Conservation (phyloP, 1,139 yeast genomes). For the Taphrina communis region DNA sequence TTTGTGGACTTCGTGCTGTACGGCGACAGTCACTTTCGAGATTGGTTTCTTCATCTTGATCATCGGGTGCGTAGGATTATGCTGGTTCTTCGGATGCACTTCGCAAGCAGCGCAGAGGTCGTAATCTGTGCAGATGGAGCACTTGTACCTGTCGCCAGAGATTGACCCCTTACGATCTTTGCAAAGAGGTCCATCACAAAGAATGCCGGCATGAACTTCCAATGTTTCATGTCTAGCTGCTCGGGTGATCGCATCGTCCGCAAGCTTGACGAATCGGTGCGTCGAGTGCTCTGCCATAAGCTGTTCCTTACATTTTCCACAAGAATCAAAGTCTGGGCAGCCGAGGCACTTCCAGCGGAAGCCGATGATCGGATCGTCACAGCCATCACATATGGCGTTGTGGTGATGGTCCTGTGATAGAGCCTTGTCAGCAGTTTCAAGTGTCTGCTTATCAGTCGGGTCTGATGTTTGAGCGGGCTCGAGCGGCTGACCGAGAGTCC, state of each 20-base stretch:
- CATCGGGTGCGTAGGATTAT: constrained; percentile 48
- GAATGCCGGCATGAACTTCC: constrained; percentile 46
- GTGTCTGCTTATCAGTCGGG: neutral
- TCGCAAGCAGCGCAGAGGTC: constrained; percentile 62
- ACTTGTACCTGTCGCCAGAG: constrained; percentile 59
- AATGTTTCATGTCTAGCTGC: constrained; percentile 19
- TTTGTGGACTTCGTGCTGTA: neutral
- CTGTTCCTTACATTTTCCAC: constrained; percentile 54
- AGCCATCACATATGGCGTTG: constrained; percentile 46
- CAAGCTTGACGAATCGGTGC: constrained; percentile 43
- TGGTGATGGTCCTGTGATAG: constrained; percentile 23
- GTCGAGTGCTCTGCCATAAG: constrained; percentile 29
- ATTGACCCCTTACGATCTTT: constrained; percentile 49
- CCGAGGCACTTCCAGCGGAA: constrained; percentile 59
- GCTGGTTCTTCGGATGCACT: constrained; percentile 47
- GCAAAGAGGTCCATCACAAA: constrained; percentile 57
- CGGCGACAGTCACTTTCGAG: neutral
- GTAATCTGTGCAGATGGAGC: constrained; percentile 59
- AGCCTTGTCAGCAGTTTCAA: neutral
- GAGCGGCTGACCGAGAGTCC: neutral
- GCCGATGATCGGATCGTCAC: constrained; percentile 51
- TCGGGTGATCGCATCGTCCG: constrained; percentile 19
- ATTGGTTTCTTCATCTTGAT: constrained; percentile 46
- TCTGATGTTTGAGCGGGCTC: neutral
- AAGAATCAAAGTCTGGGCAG: constrained; percentile 62